Conservation (phyloP, 2,329 filamentous ascomycete genomes). For the Penicillium griseofulvum region DNA sequence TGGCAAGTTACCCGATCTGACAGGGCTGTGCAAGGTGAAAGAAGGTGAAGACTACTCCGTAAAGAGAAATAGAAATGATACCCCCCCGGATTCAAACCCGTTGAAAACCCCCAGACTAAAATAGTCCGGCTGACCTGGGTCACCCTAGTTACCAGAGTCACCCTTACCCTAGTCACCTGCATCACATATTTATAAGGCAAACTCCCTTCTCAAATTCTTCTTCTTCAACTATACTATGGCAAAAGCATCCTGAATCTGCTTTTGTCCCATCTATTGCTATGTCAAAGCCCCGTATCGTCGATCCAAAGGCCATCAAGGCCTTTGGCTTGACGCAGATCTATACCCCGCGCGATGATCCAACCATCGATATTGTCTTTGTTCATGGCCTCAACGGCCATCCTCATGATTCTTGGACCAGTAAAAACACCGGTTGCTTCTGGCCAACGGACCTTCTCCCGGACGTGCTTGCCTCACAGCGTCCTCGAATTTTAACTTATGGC, state of each 20-base stretch:
- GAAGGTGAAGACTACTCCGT: not conserved
- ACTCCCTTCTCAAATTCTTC: not conserved
- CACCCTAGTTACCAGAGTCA: not conserved
- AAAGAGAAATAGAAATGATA: not conserved
- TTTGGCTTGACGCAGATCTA: conserved; percentile 46
- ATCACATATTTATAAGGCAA: conserved; percentile 10
- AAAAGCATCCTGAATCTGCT: conserved; percentile 4
- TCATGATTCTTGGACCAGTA: conserved; percentile 60
- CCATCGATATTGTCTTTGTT: conserved; percentile 62
- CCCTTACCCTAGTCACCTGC: not conserved
- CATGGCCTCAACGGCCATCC: conserved; percentile 69
- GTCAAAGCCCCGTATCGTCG: conserved; percentile 17
- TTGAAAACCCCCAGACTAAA: not conserved
- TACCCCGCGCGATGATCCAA: conserved; percentile 35
- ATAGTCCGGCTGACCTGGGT: conserved; percentile 9
- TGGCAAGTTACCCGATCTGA: conserved; percentile 7
- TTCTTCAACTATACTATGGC: not conserved
- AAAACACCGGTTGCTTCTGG: conserved; percentile 60
- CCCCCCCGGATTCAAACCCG: not conserved
- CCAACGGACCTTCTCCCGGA: conserved; percentile 64
- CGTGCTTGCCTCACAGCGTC: conserved; percentile 56
- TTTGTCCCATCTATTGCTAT: conserved; percentile 12
- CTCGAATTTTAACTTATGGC: conserved; percentile 68
- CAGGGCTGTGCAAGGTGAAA: conserved; percentile 3
- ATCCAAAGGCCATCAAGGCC: conserved; percentile 30